Percentiles rank a stretch among this genome's conserved stretches.
phyloP scores from a whole-genome alignment of 1,139 yeast species.

The Magnusiomyces tetraspermus region DNA sequence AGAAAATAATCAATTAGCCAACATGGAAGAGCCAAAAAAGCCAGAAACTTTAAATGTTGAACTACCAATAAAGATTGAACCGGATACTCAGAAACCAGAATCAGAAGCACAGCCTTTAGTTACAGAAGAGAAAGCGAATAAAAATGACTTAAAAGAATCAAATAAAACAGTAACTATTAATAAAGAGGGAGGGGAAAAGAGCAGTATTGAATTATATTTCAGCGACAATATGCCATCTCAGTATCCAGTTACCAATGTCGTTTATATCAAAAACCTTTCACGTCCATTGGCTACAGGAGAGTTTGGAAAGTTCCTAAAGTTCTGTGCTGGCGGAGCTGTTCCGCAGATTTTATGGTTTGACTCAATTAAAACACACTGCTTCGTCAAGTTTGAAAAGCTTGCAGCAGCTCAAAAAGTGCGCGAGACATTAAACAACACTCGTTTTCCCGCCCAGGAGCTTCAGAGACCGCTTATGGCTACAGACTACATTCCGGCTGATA shows the following conservation, averaged over 20 bases:
- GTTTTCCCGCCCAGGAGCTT: slow-evolving; percentile 7
- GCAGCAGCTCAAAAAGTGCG: slow-evolving; percentile 6
- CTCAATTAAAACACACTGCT: slow-evolving; percentile 11
- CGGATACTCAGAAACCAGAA: too few species aligned
- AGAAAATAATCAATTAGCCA: too few species aligned
- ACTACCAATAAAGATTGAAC: too few species aligned
- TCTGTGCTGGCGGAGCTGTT: slow-evolving; percentile 6
- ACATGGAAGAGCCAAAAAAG: too few species aligned
- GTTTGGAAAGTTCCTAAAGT: not conserved
- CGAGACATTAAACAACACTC: slow-evolving; percentile 3
- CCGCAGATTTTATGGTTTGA: slow-evolving; percentile 12
- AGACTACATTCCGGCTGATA: slow-evolving; percentile 9
- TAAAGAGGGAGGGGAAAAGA: too few species aligned
- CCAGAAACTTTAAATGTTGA: too few species aligned
- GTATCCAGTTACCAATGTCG: slow-evolving; percentile 4
- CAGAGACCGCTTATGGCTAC: slow-evolving; percentile 8
- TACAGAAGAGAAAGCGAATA: too few species aligned
- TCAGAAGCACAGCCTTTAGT: too few species aligned
- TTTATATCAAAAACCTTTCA: slow-evolving; percentile 9
- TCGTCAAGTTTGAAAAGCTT: slow-evolving; percentile 5
- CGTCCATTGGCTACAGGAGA: slow-evolving; percentile 11
- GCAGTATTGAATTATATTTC: too few species aligned
- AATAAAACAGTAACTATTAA: too few species aligned
- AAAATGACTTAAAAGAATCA: too few species aligned
- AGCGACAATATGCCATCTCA: not conserved